Conservation (phyloP, 2,329 filamentous ascomycete species). For the Cercospora brassicicola region DNA sequence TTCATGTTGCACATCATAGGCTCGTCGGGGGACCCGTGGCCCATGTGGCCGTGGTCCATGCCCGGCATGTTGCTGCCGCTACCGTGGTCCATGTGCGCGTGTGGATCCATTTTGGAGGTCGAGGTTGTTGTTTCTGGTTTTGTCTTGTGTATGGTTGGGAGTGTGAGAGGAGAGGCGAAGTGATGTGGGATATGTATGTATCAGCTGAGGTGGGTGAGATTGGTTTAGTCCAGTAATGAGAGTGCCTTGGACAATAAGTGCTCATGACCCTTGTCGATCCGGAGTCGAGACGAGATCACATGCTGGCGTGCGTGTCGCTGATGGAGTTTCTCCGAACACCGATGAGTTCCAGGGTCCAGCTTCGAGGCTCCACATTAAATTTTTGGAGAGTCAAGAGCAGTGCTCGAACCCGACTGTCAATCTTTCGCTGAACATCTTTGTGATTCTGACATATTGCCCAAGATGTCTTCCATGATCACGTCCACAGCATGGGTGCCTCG, state of each 20-base stretch:
- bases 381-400: background rate
- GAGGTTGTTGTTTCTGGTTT: too few relatives aligned
- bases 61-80: constrained; percentile 4
- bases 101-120: background rate
- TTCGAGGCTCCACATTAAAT: constrained; percentile 8
- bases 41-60: constrained; percentile 45
- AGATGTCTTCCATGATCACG: constrained; percentile 57
- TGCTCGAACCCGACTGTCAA: too few relatives aligned
- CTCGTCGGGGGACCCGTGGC: constrained; percentile 56
- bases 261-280: constrained; percentile 4
- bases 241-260: constrained; percentile 1
- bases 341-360: background rate
- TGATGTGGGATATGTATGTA: background rate
- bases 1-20: constrained; percentile 82
- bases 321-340: background rate
- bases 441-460: background rate
- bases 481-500: constrained; percentile 56
- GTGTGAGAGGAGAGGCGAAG: background rate
- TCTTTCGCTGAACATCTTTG: too few relatives aligned
- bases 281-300: constrained; percentile 1
- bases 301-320: background rate
- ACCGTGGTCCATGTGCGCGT: constrained; percentile 28
- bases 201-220: background rate
- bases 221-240: background rate
- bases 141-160: too few relatives aligned